These are phyloP conservation scores for Epichloe hybrida DNA, from an alignment of 2,329 filamentous ascomycete genomes.

Conservation along the genomic window DNA sequence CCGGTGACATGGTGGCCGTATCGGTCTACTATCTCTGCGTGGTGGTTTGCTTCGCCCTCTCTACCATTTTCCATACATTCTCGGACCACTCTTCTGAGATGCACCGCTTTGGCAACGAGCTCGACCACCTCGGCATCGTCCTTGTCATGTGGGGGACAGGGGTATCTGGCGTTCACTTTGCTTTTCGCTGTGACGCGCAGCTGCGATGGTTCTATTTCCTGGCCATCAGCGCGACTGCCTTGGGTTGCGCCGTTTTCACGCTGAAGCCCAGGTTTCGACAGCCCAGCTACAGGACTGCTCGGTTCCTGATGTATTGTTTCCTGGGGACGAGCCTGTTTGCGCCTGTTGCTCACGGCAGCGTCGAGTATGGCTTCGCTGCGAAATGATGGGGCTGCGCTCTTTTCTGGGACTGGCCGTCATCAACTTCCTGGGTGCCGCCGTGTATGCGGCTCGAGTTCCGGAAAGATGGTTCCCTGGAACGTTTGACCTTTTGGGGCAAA, in stretches of 20 bases:
- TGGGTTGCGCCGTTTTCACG: conserved; percentile 14
- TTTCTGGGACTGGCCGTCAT: conserved; percentile 16
- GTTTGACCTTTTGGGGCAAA: conserved; percentile 15
- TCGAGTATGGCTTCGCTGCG: conserved; percentile 7
- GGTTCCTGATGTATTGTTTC: conserved; percentile 13
- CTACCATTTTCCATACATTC: conserved; percentile 9
- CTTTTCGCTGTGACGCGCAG: conserved; percentile 11
- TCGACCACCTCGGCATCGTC: conserved; percentile 17
- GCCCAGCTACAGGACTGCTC: conserved; percentile 12
- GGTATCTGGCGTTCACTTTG: conserved; percentile 14
- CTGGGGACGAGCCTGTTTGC: conserved; percentile 13
- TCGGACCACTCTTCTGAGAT: conserved; percentile 16
- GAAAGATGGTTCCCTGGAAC: conserved; percentile 16
- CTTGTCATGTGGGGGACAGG: conserved; percentile 9
- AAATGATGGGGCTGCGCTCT: conserved; percentile 12
- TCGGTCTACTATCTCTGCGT: conserved; percentile 13
- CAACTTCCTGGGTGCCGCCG: conserved; percentile 15
- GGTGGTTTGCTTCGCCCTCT: conserved; percentile 14
- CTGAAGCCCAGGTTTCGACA: conserved; percentile 14
- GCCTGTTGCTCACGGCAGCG: conserved; percentile 12
- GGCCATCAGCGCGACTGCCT: conserved; percentile 11
- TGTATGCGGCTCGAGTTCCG: conserved; percentile 10
- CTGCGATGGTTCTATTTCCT: conserved; percentile 10
- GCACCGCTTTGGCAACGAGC: conserved; percentile 15
- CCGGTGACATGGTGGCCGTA: conserved; percentile 6